Conservation (phyloP, 768 basidiomycete species). For the Termitomyces heimii region DNA sequence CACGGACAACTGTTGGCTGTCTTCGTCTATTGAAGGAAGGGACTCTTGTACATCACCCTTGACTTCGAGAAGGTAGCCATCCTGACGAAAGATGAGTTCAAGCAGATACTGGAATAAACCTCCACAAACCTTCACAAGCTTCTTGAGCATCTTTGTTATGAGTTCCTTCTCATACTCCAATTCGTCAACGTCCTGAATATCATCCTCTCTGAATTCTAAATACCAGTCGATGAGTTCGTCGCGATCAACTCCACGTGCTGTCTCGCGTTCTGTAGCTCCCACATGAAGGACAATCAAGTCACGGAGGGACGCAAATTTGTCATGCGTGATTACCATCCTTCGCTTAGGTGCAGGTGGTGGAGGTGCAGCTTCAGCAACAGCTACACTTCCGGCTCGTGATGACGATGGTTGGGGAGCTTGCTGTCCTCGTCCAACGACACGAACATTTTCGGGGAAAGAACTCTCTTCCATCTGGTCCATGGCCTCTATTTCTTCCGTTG, state of each 20-base stretch:
- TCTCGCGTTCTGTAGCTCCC: conserved; percentile 67
- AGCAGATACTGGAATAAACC: neutral
- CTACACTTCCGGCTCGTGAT: conserved; percentile 31
- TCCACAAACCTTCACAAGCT: conserved; percentile 77
- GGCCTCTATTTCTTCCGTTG: conserved; percentile 52
- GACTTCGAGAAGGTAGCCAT: conserved; percentile 80
- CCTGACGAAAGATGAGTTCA: conserved; percentile 36
- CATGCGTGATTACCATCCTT: conserved; percentile 92
- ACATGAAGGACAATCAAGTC: conserved; percentile 84
- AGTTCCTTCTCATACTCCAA: conserved; percentile 89
- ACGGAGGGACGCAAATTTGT: conserved; percentile 89
- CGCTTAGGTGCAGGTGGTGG: conserved; percentile 49
- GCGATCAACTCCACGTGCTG: conserved; percentile 71
- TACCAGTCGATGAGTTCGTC: conserved; percentile 98
- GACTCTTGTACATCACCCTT: conserved; percentile 81
- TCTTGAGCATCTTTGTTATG: conserved; percentile 81
- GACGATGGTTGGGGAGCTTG: conserved; percentile 28
- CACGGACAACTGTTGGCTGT: conserved; percentile 45
- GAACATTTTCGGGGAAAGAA: conserved; percentile 30
- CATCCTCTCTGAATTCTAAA: conserved; percentile 81
- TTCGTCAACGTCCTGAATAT: conserved; percentile 79
- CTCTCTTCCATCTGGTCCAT: conserved; percentile 45
- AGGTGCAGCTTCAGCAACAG: conserved; percentile 28
- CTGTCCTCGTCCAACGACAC: conserved; percentile 23
- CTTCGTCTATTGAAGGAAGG: conserved; percentile 59